These are phyloP conservation scores for Chamaecyparis obtusa DNA, from an alignment of 75 land plant species.

Conservation along the genomic window DNA sequence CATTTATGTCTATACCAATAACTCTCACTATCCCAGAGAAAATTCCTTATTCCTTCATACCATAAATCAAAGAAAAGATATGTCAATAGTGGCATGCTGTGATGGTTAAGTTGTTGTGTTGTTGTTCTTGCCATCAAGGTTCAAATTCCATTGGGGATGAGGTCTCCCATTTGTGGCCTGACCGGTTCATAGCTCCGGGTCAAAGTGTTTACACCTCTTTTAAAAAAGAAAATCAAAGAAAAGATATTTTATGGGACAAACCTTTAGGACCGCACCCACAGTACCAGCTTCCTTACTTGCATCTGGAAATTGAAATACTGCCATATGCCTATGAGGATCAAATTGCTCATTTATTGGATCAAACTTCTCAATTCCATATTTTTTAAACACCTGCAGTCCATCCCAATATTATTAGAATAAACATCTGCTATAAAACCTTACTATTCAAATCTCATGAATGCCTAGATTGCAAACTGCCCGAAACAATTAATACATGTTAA, in stretches of 20 bases:
- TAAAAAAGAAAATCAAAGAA: background rate
- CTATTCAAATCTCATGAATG: constrained; percentile 3
- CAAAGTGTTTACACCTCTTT: no score
- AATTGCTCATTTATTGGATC: constrained; percentile 76
- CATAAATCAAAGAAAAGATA: background rate
- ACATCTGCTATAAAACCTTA: constrained; percentile 2
- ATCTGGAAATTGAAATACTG: constrained; percentile 79
- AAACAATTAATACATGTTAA: background rate
- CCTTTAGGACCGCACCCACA: constrained; percentile 85
- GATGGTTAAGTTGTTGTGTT: no score
- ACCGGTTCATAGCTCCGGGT: no score
- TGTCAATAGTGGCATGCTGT: no score
- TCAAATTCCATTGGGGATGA: no score
- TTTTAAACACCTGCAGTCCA: constrained; percentile 68
- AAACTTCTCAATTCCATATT: constrained; percentile 76
- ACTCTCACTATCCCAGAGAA: background rate
- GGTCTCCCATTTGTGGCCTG: no score
- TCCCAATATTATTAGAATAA: constrained; percentile 8
- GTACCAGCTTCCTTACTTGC: constrained; percentile 71
- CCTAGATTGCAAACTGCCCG: background rate
- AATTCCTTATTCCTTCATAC: background rate
- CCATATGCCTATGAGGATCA: constrained; percentile 87
- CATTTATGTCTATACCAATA: background rate
- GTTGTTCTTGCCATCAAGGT: no score
- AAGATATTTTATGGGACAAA: constrained; percentile 11